phyloP scores from a whole-genome alignment of 441 rosid genomes.

The Eruca vesicaria region DNA sequence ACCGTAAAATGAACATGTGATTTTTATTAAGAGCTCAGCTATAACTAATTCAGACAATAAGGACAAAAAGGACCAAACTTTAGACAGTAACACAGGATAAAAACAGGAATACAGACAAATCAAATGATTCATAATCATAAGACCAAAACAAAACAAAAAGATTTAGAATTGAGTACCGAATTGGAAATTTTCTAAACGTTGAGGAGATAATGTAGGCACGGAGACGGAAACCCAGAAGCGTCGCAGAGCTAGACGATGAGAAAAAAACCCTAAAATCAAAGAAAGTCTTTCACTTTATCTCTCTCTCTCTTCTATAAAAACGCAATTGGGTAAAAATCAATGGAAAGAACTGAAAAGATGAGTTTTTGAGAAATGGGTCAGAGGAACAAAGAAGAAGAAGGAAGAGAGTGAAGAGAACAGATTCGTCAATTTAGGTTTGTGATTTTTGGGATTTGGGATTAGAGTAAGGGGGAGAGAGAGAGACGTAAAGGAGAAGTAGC shows the following conservation, averaged over 20 bases:
- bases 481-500: constrained; percentile 12
- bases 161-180: constrained; percentile 12
- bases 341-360: neutral
- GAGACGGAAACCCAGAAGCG: constrained; percentile 13
- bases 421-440: neutral
- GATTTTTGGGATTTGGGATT: neutral
- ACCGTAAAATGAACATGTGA: too few species aligned
- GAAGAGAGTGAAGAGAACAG: neutral
- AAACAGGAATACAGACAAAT: constrained; percentile 20
- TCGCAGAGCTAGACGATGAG: neutral
- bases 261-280: constrained; percentile 23
- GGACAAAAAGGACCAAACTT: constrained; percentile 25
- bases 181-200: neutral
- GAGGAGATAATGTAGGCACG: constrained; percentile 2
- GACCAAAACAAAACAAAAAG: neutral
- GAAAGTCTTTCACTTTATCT: constrained; percentile 11
- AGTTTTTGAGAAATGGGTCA: constrained; percentile 23
- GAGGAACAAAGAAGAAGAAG: neutral
- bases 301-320: neutral
- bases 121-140: constrained; percentile 9
- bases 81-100: constrained; percentile 17
- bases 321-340: neutral
- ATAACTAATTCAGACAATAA: neutral
- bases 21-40: neutral
- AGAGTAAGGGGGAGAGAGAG: neutral